Conservation (phyloP, 495 filamentous ascomycete genomes). For the Geoglossum glabrum region DNA sequence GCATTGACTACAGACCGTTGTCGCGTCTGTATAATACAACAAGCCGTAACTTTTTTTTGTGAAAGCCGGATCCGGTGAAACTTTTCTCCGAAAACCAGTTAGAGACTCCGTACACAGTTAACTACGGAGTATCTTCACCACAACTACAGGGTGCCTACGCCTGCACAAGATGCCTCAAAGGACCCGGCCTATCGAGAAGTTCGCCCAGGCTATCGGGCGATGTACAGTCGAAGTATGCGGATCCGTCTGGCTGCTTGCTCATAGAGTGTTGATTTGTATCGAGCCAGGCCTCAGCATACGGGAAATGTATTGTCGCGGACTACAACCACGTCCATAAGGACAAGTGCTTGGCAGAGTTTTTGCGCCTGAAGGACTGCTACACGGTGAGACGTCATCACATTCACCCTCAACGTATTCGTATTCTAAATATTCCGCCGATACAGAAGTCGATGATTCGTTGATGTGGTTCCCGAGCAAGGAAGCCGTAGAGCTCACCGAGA, state of each 20-base stretch:
- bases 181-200: conserved; percentile 65
- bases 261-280: background rate
- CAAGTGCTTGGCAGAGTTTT: conserved; percentile 72
- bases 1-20: background rate
- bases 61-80: background rate
- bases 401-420: too few species aligned
- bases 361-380: conserved; percentile 74
- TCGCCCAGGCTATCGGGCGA: conserved; percentile 63
- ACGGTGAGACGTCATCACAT: too few species aligned
- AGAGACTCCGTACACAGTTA: too few species aligned
- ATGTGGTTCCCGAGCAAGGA: too few species aligned
- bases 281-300: conserved; percentile 59
- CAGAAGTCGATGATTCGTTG: too few species aligned
- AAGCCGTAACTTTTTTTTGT: background rate
- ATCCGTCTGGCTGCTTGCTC: background rate
- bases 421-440: too few species aligned
- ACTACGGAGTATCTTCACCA: too few species aligned
- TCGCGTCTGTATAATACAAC: background rate
- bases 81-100: background rate
- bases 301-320: conserved; percentile 78
- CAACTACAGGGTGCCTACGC: too few species aligned
- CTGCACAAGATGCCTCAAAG: conserved; percentile 4
- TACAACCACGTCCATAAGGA: conserved; percentile 84
- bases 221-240: conserved; percentile 57
- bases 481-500: too few species aligned